These are phyloP conservation scores for Coniochaeta sp. DNA, from an alignment of 2,329 filamentous ascomycete genomes.

Conservation along the genomic window DNA sequence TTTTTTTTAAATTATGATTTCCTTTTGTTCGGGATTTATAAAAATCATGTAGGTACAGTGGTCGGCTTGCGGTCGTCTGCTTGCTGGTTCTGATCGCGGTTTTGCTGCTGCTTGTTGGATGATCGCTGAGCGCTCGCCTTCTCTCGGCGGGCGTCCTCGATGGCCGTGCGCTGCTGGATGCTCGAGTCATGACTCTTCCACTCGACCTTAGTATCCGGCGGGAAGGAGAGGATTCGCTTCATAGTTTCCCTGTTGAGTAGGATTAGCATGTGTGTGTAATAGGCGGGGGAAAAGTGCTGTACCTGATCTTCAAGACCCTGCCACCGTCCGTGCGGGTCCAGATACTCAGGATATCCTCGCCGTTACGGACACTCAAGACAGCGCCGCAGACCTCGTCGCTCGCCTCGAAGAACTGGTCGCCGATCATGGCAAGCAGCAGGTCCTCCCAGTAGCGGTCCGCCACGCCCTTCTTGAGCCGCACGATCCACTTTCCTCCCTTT, in stretches of 20 bases:
- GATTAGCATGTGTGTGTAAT: conserved; percentile 13
- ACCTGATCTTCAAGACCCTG: conserved; percentile 94
- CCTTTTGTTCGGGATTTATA: not conserved
- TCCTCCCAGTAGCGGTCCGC: conserved; percentile 97
- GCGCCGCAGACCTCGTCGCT: conserved; percentile 92
- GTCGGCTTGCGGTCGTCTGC: conserved; percentile 2
- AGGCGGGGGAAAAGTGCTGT: conserved; percentile 24
- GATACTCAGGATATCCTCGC: conserved; percentile 94
- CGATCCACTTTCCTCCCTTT: conserved; percentile 93
- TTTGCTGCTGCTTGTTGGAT: conserved; percentile 23
- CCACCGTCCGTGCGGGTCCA: conserved; percentile 94
- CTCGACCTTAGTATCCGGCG: conserved; percentile 80
- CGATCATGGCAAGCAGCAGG: conserved; percentile 79
- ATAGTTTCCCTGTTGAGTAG: conserved; percentile 69
- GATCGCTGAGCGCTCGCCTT: conserved; percentile 48
- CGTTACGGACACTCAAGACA: conserved; percentile 88
- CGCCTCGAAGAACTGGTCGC: conserved; percentile 89
- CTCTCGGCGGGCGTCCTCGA: conserved; percentile 86
- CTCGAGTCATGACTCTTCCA: conserved; percentile 97
- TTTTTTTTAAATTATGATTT: not conserved
- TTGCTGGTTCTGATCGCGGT: conserved; percentile 8
- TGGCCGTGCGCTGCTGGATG: conserved; percentile 83
- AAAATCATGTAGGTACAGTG: not conserved
- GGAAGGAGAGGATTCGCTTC: conserved; percentile 82
- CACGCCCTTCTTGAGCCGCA: conserved; percentile 94